phyloP scores from a whole-genome alignment of 495 filamentous ascomycete genomes.

The Talaromyces thailandensis region DNA sequence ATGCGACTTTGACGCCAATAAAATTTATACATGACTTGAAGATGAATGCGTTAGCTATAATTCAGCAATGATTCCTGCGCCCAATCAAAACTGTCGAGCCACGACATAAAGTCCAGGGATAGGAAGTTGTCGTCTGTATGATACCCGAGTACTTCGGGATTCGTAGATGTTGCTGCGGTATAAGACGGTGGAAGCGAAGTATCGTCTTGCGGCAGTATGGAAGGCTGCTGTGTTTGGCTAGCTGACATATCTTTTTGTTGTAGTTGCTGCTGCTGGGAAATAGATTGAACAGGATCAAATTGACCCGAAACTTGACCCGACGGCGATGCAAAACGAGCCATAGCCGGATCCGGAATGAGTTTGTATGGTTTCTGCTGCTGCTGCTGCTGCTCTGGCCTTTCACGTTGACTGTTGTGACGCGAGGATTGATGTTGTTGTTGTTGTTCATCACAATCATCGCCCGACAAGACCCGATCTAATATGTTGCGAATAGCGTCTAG shows the following conservation, averaged over 20 bases:
- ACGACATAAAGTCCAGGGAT: slow-evolving; percentile 7
- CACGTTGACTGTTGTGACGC: not conserved
- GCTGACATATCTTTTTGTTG: not conserved
- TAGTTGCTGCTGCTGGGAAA: not conserved
- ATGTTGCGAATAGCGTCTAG: slow-evolving; percentile 16
- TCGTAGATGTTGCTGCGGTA: not conserved
- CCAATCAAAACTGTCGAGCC: slow-evolving; percentile 12
- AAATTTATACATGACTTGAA: not conserved
- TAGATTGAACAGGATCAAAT: not conserved
- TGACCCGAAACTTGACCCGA: not conserved
- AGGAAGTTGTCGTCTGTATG: not conserved
- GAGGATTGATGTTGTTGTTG: not conserved
- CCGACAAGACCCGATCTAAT: slow-evolving; percentile 19
- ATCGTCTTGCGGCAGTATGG: not conserved
- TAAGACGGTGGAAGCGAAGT: not conserved
- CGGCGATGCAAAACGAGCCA: not conserved
- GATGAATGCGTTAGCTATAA: not conserved
- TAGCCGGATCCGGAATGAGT: not conserved
- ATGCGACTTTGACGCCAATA: not conserved
- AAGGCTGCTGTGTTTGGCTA: not conserved
- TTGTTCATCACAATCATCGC: not conserved
- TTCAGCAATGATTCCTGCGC: slow-evolving; percentile 9
- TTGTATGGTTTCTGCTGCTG: not conserved
- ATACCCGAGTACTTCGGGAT: not conserved
- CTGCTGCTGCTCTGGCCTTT: not conserved